Evolutionary conservation across 2,329 filamentous ascomycete species (phyloP).

Genomic region (Trichoderma sp.): DNA sequence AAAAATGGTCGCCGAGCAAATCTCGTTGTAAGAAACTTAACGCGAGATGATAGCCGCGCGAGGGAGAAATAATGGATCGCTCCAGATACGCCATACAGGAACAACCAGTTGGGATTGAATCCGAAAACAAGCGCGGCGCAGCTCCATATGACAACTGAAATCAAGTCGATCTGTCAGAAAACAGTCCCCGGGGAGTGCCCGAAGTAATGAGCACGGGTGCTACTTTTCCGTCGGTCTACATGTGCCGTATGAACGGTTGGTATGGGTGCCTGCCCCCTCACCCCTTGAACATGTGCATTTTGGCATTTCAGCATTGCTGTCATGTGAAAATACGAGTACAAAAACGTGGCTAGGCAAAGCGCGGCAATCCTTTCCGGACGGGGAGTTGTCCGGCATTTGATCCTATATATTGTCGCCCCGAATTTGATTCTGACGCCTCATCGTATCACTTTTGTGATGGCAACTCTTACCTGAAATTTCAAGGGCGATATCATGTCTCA

Average conservation of each 20-base stretch:
- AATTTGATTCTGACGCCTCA: neutral
- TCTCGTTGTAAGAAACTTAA: neutral
- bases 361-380: neutral
- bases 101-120: conserved; percentile 7
- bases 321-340: neutral
- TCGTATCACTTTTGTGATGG: neutral
- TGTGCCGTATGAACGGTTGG: neutral
- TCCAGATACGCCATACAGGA: neutral
- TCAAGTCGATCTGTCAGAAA: conserved; percentile 9
- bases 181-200: neutral
- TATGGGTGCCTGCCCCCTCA: neutral
- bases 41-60: neutral
- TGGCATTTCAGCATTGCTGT: neutral
- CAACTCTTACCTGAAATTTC: neutral
- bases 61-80: conserved; percentile 4
- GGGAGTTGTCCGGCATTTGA: neutral
- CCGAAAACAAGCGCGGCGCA: conserved; percentile 2
- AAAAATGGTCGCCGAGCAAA: conserved; percentile 2
- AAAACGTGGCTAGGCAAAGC: neutral
- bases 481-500: neutral
- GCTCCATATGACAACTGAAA: neutral
- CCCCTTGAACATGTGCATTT: neutral
- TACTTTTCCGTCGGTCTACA: neutral
- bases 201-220: neutral
- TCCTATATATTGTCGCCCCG: neutral